A percentile compares a stretch with the other conserved stretches of the same genome.
Evolutionary conservation across 1,284 basidiomycete genomes (phyloP).

Genomic region (Gastroboletus turbinatus): DNA sequence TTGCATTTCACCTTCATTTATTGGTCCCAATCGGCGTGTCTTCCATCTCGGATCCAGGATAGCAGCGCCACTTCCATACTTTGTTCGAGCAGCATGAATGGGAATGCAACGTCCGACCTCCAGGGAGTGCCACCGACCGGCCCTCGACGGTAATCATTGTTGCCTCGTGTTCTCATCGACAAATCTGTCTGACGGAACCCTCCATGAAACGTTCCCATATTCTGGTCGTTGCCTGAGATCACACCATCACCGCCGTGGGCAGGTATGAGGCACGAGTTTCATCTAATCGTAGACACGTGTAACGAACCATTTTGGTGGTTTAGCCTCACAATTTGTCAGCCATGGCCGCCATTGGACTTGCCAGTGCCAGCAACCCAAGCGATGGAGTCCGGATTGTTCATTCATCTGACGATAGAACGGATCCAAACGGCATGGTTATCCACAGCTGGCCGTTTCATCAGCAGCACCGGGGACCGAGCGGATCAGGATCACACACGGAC

Average conservation of each 20-base stretch:
- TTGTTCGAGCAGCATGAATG: conserved; percentile 3
- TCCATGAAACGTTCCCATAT: conserved; percentile 16
- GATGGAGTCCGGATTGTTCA: not conserved
- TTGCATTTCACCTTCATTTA: not conserved
- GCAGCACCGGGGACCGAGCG: conserved; percentile 6
- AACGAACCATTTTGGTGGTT: conserved; percentile 14
- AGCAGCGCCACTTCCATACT: conserved; percentile 3
- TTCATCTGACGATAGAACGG: conserved; percentile 13
- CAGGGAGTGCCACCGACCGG: conserved; percentile 4
- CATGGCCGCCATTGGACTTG: not conserved
- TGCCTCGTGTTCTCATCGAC: conserved; percentile 32
- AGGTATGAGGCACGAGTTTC: conserved; percentile 22
- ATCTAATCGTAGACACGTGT: conserved; percentile 27
- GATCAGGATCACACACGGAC: conserved; percentile 30
- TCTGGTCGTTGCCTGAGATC: conserved; percentile 6
- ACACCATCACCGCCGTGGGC: conserved; percentile 12
- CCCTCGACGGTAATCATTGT: conserved; percentile 4
- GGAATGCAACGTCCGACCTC: not conserved
- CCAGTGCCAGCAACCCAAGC: not conserved
- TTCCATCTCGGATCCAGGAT: conserved; percentile 17
- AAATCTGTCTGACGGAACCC: conserved; percentile 18
- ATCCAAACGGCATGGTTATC: conserved; percentile 13
- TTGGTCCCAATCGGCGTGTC: not conserved
- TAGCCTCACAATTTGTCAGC: conserved; percentile 7
- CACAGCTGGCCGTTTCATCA: conserved; percentile 16